Percentiles rank a stretch among this genome's conserved stretches.
These are phyloP conservation scores for Cardamine chenopodiifolia DNA, from an alignment of 345 rosid genomes.

Conservation along the genomic window DNA sequence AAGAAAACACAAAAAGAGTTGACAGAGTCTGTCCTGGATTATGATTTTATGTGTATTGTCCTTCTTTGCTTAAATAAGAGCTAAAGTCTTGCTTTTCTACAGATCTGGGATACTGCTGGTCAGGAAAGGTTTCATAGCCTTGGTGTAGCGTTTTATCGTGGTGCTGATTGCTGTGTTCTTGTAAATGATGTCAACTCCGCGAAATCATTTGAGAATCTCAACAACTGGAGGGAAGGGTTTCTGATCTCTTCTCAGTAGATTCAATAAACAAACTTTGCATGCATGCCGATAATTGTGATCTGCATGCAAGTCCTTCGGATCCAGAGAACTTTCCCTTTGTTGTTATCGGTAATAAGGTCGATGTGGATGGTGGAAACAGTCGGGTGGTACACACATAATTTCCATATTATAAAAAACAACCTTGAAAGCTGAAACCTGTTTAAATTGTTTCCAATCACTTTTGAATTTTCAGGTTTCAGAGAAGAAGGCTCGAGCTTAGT, in stretches of 20 bases:
- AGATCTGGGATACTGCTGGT: slow-evolving; percentile 97
- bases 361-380: slow-evolving; percentile 87
- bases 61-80: background rate
- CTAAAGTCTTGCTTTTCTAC: slow-evolving; percentile 10
- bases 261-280: background rate
- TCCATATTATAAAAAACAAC: background rate
- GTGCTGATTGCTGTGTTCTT: slow-evolving; percentile 94
- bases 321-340: slow-evolving; percentile 92
- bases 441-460: background rate
- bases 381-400: slow-evolving; percentile 65
- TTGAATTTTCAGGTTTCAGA: slow-evolving; percentile 63
- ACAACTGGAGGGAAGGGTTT: slow-evolving; percentile 93
- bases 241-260: slow-evolving; percentile 43
- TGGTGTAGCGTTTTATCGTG: slow-evolving; percentile 90
- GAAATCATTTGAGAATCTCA: slow-evolving; percentile 85
- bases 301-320: slow-evolving; percentile 86
- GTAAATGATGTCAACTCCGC: slow-evolving; percentile 85
- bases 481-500: slow-evolving; percentile 91
- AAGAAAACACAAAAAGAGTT: background rate
- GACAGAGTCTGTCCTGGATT: slow-evolving; percentile 1
- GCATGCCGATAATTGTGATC: background rate
- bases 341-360: slow-evolving; percentile 83
- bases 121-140: slow-evolving; percentile 95
- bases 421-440: background rate
- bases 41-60: background rate